These are phyloP conservation scores for Quambalaria eucalypti DNA, from an alignment of 1,284 basidiomycete species.

Conservation along the genomic window DNA sequence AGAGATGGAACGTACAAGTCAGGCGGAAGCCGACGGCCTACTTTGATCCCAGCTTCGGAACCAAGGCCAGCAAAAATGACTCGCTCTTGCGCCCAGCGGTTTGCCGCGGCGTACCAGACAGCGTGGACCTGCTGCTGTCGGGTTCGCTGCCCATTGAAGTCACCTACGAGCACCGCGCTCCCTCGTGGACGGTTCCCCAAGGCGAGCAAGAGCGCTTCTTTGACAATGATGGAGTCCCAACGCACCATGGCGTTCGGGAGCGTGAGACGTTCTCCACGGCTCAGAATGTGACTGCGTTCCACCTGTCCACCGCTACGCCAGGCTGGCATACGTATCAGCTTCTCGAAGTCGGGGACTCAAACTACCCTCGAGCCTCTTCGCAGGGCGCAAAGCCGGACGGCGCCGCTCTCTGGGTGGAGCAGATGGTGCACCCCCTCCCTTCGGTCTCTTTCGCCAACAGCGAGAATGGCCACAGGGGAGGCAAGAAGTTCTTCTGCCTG, in stretches of 20 bases:
- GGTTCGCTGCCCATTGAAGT: constrained; percentile 52
- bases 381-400: constrained; percentile 54
- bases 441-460: constrained; percentile 12
- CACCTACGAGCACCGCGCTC: constrained; percentile 21
- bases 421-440: constrained; percentile 31
- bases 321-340: constrained; percentile 82
- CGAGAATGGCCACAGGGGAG: constrained; percentile 1
- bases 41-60: constrained; percentile 14
- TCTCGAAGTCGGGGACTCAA: constrained; percentile 72
- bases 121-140: constrained; percentile 68
- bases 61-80: constrained; percentile 18
- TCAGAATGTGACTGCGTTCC: constrained; percentile 69
- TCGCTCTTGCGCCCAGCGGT: constrained; percentile 59
- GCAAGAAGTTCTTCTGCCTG: constrained; percentile 57
- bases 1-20: constrained; percentile 65
- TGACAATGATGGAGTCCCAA: background rate
- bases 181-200: constrained; percentile 13
- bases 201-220: constrained; percentile 22
- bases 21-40: constrained; percentile 58
- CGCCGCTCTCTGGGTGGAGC: constrained; percentile 27
- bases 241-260: background rate
- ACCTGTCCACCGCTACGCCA: constrained; percentile 67
- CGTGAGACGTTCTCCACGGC: constrained; percentile 66
- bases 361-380: constrained; percentile 50
- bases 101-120: constrained; percentile 69